These are phyloP conservation scores for Boletus edulis DNA, from an alignment of 768 basidiomycete species.

Conservation along the genomic window DNA sequence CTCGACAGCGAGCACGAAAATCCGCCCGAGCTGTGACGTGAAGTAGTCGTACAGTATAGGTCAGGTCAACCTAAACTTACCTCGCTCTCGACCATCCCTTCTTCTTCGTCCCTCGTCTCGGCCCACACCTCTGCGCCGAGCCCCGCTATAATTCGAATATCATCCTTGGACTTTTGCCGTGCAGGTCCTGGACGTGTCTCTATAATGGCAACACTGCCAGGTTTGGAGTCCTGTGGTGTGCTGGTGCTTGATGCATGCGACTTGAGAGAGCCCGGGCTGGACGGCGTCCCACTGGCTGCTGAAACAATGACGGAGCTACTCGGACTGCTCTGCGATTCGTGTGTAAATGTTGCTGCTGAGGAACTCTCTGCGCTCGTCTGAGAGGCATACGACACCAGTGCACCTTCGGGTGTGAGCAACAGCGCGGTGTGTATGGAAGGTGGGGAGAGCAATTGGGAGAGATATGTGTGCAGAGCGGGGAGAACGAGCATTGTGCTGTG, in stretches of 20 bases:
- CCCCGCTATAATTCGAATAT: conserved; percentile 69
- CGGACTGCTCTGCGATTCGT: conserved; percentile 5
- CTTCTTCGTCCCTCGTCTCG: conserved; percentile 54
- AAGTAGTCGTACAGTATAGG: not conserved
- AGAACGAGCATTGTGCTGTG: conserved; percentile 59
- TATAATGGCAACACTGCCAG: conserved; percentile 5
- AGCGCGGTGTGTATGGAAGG: conserved; percentile 68
- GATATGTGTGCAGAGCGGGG: conserved; percentile 60
- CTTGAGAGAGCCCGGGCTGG: conserved; percentile 12
- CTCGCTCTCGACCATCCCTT: conserved; percentile 77
- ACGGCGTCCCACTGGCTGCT: not conserved
- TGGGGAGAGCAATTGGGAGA: conserved; percentile 58
- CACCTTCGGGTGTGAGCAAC: conserved; percentile 70
- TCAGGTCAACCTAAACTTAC: conserved; percentile 35
- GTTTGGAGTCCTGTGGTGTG: conserved; percentile 13
- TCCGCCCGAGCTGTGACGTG: conserved; percentile 52
- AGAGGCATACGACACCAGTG: conserved; percentile 65
- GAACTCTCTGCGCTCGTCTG: conserved; percentile 32
- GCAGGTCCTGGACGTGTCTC: conserved; percentile 4
- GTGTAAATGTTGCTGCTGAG: not conserved
- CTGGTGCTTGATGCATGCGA: conserved; percentile 8
- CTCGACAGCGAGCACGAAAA: conserved; percentile 65
- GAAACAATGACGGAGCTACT: conserved; percentile 1
- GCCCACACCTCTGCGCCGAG: conserved; percentile 76
- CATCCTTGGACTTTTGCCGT: conserved; percentile 56